phyloP scores from a whole-genome alignment of 2,329 filamentous ascomycete species.

The Aspergillus eucalypticola region DNA sequence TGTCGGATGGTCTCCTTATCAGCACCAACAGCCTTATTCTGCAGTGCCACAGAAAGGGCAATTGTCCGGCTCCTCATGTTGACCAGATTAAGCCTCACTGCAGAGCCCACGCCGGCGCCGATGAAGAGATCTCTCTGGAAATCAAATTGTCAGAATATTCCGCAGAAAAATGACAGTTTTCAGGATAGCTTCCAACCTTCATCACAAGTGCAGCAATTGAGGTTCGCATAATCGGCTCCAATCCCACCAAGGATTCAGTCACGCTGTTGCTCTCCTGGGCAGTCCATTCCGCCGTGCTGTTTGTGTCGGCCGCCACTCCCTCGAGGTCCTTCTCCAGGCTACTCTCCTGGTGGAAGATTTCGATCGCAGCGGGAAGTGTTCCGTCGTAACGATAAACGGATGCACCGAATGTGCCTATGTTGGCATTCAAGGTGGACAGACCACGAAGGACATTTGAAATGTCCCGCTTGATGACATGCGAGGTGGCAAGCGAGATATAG shows the following conservation, averaged over 20 bases:
- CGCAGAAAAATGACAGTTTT: too few relatives aligned
- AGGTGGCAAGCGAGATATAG: not conserved
- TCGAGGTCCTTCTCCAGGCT: not conserved
- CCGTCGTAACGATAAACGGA: constrained; percentile 6
- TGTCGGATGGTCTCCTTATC: constrained; percentile 6
- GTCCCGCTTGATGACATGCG: constrained; percentile 4
- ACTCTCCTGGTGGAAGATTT: constrained; percentile 6
- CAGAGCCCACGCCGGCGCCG: not conserved
- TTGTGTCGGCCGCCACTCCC: not conserved
- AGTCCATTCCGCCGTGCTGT: not conserved
- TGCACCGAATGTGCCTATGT: not conserved
- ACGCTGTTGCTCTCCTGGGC: constrained; percentile 2
- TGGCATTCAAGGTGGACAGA: not conserved
- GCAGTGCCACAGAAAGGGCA: constrained; percentile 1
- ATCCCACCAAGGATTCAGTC: constrained; percentile 1
- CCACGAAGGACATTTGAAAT: not conserved
- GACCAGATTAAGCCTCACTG: not conserved
- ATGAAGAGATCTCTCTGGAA: not conserved
- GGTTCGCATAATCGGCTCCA: constrained; percentile 4
- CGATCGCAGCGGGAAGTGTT: not conserved
- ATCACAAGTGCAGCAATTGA: constrained; percentile 2
- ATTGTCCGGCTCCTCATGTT: not conserved
- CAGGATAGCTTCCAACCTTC: not conserved
- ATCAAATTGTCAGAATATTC: not conserved
- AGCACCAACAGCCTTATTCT: not conserved